A percentile compares a stretch with the other conserved stretches of the same genome.
Evolutionary conservation across 2,329 filamentous ascomycete genomes (phyloP).

Genomic region (Hortaea werneckii): DNA sequence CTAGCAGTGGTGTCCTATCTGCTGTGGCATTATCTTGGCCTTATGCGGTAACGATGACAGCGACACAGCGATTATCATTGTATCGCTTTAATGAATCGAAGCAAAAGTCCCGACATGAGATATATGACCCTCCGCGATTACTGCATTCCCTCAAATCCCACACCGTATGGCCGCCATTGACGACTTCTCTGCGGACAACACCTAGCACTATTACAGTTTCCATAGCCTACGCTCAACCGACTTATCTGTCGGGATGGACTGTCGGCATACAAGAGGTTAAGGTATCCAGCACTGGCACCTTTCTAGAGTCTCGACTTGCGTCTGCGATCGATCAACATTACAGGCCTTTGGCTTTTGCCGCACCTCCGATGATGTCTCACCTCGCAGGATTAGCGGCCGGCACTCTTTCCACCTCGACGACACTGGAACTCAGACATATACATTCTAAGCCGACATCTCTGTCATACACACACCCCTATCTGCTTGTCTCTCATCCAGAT

Average conservation of each 20-base stretch:
- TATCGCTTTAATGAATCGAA: slow-evolving; percentile 38
- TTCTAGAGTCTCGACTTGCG: slow-evolving; percentile 40
- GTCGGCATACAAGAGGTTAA: slow-evolving; percentile 85
- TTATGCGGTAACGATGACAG: slow-evolving; percentile 70
- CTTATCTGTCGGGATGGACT: slow-evolving; percentile 70
- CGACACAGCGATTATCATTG: slow-evolving; percentile 61
- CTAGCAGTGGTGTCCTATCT: slow-evolving; percentile 53
- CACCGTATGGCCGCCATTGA: slow-evolving; percentile 66
- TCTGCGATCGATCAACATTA: slow-evolving; percentile 41
- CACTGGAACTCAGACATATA: slow-evolving; percentile 19
- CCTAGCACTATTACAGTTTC: slow-evolving; percentile 60
- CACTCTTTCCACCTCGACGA: slow-evolving; percentile 7
- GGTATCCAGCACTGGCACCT: slow-evolving; percentile 42
- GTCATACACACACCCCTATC: slow-evolving; percentile 65
- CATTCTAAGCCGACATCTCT: slow-evolving; percentile 37
- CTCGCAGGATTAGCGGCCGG: slow-evolving; percentile 9
- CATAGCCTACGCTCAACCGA: slow-evolving; percentile 75
- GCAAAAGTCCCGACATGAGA: neutral
- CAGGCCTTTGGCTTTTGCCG: slow-evolving; percentile 28
- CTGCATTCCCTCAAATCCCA: slow-evolving; percentile 73
- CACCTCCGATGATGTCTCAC: slow-evolving; percentile 19
- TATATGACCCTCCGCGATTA: slow-evolving; percentile 42
- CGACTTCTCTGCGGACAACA: slow-evolving; percentile 68
- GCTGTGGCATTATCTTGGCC: slow-evolving; percentile 64
- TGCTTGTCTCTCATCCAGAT: slow-evolving; percentile 73